phyloP scores from a whole-genome alignment of 768 basidiomycete genomes.

The Hemileccinum impolitum region DNA sequence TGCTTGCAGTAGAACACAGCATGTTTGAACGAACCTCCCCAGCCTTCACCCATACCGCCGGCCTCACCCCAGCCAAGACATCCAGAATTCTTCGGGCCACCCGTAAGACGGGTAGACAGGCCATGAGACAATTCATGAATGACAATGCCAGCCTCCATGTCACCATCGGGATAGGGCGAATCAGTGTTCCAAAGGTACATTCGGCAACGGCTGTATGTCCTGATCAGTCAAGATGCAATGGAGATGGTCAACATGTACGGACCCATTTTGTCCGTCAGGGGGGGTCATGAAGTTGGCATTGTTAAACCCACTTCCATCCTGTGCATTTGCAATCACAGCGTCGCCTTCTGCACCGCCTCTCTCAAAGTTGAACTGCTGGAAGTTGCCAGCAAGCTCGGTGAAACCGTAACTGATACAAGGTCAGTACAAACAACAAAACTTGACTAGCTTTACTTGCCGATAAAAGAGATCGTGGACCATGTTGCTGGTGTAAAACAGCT shows the following conservation, averaged over 20 bases:
- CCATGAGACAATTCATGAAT: conserved; percentile 91
- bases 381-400: conserved; percentile 88
- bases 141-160: conserved; percentile 95
- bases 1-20: neutral
- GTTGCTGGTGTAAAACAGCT: conserved; percentile 87
- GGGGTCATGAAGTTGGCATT: conserved; percentile 91
- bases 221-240: neutral
- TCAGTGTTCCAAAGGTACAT: conserved; percentile 97
- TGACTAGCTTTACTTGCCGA: conserved; percentile 36
- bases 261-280: conserved; percentile 79
- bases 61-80: conserved; percentile 96
- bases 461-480: conserved; percentile 82
- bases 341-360: conserved; percentile 85
- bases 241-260: conserved; percentile 1
- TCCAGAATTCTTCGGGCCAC: conserved; percentile 88
- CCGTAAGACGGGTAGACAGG: conserved; percentile 89
- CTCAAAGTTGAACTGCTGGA: conserved; percentile 97
- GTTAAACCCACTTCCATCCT: conserved; percentile 92
- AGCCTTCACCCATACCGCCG: conserved; percentile 98
- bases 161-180: conserved; percentile 88
- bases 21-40: conserved; percentile 58
- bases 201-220: conserved; percentile 58
- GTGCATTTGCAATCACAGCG: conserved; percentile 91
- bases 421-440: neutral
- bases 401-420: conserved; percentile 71